Evolutionary conservation across 331 rosid genomes (phyloP).

Genomic region (Telfairia occidentalis): DNA sequence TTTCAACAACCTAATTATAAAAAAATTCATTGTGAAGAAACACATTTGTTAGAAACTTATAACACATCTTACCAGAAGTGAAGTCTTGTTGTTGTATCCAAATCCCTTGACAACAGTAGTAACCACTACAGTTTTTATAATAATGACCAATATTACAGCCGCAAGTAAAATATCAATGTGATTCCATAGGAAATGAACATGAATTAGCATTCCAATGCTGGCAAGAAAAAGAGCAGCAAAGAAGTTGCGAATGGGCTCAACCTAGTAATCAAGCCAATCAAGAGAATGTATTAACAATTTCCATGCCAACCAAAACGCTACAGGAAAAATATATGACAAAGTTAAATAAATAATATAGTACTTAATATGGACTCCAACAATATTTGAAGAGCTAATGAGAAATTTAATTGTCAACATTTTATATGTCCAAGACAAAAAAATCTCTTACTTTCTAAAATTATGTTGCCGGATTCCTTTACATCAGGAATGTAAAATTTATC

Average conservation of each 20-base stretch:
- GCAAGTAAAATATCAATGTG: slow-evolving; percentile 90
- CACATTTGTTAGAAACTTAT: slow-evolving; percentile 7
- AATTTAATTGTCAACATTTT: not conserved
- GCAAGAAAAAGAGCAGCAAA: slow-evolving; percentile 94
- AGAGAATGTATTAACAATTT: slow-evolving; percentile 12
- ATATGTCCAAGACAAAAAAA: not conserved
- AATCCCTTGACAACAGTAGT: slow-evolving; percentile 78
- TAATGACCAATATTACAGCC: slow-evolving; percentile 80
- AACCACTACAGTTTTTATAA: slow-evolving; percentile 68
- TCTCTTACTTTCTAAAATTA: not conserved
- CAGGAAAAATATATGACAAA: not conserved
- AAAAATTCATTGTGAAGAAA: slow-evolving; percentile 16
- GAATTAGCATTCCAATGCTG: slow-evolving; percentile 94
- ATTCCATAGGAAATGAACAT: slow-evolving; percentile 92
- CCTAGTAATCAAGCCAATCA: slow-evolving; percentile 36
- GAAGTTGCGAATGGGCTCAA: slow-evolving; percentile 87
- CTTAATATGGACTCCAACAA: not conserved
- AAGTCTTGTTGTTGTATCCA: slow-evolving; percentile 79
- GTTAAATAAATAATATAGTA: not conserved
- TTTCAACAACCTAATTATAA: slow-evolving; percentile 34
- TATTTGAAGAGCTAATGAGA: not conserved
- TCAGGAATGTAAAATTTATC: not conserved
- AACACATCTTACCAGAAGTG: slow-evolving; percentile 68
- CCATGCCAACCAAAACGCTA: not conserved
- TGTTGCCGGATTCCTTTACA: not conserved